phyloP scores from a whole-genome alignment of 192 early-diverging fungal genomes.

The Lunasporangiospora selenospora region DNA sequence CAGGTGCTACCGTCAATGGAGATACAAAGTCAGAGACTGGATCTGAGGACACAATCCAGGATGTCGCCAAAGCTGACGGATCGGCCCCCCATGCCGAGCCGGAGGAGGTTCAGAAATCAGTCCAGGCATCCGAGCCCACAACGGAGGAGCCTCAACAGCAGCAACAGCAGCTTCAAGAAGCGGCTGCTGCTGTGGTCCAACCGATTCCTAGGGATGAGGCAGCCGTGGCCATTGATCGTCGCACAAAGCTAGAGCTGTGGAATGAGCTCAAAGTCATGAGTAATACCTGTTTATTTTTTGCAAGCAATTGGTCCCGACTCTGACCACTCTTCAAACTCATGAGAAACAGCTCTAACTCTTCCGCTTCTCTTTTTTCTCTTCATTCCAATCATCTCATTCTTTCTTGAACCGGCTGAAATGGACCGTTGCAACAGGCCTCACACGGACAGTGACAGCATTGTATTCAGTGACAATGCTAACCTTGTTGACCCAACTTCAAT shows the following conservation, averaged over 20 bases:
- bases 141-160: background rate
- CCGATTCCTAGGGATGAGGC: slow-evolving; percentile 2
- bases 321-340: background rate
- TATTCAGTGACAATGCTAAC: slow-evolving; percentile 90
- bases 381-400: too few species aligned
- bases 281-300: slow-evolving; percentile 33
- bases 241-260: slow-evolving; percentile 81
- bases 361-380: too few species aligned
- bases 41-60: background rate
- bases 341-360: slow-evolving; percentile 1
- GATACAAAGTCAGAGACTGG: slow-evolving; percentile 1
- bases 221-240: slow-evolving; percentile 34
- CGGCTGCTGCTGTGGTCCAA: background rate
- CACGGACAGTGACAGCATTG: slow-evolving; percentile 82
- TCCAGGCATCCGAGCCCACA: background rate
- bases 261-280: slow-evolving; percentile 88
- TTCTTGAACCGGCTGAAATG: too few species aligned
- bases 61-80: background rate
- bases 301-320: background rate
- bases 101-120: background rate
- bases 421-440: slow-evolving; percentile 77
- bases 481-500: slow-evolving; percentile 83
- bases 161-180: background rate
- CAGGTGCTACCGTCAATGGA: too few species aligned
- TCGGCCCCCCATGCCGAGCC: slow-evolving; percentile 6